These are phyloP conservation scores for Platanthera zijinensis DNA, from an alignment of 106 monocot genomes.

Conservation along the genomic window DNA sequence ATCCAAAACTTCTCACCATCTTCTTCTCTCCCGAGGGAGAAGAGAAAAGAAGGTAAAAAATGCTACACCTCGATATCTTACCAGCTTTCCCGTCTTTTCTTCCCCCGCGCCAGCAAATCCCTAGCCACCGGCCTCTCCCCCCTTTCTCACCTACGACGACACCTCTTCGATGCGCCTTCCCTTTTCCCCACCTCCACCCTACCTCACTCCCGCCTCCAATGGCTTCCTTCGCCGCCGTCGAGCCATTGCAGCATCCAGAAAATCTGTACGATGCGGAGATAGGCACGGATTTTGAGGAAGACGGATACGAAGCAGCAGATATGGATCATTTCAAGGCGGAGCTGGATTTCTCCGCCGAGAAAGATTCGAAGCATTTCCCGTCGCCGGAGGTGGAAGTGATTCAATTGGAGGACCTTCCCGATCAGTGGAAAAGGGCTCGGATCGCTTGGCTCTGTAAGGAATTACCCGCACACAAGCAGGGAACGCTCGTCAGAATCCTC, in stretches of 20 bases:
- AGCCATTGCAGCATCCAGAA: neutral
- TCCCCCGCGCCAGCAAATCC: neutral
- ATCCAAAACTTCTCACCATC: no score
- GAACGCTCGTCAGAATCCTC: slow-evolving; percentile 63
- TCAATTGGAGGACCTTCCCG: slow-evolving; percentile 86
- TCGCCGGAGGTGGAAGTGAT: slow-evolving; percentile 51
- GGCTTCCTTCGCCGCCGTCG: neutral
- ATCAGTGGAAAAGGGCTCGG: slow-evolving; percentile 85
- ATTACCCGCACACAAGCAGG: slow-evolving; percentile 73
- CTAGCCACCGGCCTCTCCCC: neutral
- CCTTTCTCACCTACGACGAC: neutral
- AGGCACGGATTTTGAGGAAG: neutral
- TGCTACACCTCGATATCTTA: neutral
- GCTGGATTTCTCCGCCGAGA: slow-evolving; percentile 20
- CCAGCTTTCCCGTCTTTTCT: neutral
- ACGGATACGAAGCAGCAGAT: slow-evolving; percentile 3
- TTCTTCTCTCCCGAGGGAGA: no score
- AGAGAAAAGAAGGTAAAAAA: no score
- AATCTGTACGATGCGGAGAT: neutral
- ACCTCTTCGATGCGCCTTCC: neutral
- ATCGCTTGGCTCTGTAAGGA: slow-evolving; percentile 99
- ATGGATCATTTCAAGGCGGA: slow-evolving; percentile 5
- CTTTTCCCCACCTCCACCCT: neutral
- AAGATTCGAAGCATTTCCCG: slow-evolving; percentile 26
- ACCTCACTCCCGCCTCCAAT: neutral